Percentiles rank a stretch among this genome's conserved stretches.
phyloP scores from a whole-genome alignment of 192 early-diverging fungal species.

The Allomyces macrogynus region DNA sequence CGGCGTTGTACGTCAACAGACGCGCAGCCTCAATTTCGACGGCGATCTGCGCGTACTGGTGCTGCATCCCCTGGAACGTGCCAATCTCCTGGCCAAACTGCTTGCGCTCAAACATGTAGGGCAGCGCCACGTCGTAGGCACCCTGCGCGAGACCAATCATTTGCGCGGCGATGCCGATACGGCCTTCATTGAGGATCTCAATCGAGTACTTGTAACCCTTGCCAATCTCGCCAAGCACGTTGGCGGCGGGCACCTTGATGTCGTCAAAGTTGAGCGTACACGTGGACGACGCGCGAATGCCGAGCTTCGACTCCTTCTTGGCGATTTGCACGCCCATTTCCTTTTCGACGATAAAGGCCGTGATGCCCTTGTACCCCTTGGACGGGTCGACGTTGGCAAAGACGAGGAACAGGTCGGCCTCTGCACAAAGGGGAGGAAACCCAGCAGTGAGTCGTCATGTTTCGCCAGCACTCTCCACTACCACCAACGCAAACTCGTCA shows the following conservation, averaged over 20 bases:
- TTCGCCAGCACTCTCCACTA: too few relatives aligned
- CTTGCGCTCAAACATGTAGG: conserved; percentile 87
- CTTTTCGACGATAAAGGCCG: conserved; percentile 88
- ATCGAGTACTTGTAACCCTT: conserved; percentile 98
- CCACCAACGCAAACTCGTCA: too few relatives aligned
- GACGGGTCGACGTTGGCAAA: conserved; percentile 93
- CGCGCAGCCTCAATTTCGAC: conserved; percentile 91
- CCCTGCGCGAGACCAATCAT: conserved; percentile 96
- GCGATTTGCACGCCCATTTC: conserved; percentile 75
- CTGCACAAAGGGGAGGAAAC: conserved; percentile 4
- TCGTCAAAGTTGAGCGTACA: conserved; percentile 88
- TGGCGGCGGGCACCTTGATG: conserved; percentile 58
- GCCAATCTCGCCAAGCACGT: conserved; percentile 81
- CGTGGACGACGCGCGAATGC: conserved; percentile 90
- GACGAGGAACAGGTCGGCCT: conserved; percentile 88
- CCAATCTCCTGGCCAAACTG: conserved; percentile 71
- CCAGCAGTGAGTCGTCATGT: too few relatives aligned
- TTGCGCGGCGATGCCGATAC: conserved; percentile 94
- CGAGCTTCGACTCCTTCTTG: conserved; percentile 95
- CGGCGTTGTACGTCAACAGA: conserved; percentile 92
- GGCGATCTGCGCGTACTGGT: conserved; percentile 65
- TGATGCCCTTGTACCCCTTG: conserved; percentile 91
- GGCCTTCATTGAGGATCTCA: conserved; percentile 93
- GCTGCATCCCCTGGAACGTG: conserved; percentile 74
- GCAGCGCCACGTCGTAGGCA: conserved; percentile 63